phyloP scores from a whole-genome alignment of 2,329 filamentous ascomycete species.

The Penicillium sp. region DNA sequence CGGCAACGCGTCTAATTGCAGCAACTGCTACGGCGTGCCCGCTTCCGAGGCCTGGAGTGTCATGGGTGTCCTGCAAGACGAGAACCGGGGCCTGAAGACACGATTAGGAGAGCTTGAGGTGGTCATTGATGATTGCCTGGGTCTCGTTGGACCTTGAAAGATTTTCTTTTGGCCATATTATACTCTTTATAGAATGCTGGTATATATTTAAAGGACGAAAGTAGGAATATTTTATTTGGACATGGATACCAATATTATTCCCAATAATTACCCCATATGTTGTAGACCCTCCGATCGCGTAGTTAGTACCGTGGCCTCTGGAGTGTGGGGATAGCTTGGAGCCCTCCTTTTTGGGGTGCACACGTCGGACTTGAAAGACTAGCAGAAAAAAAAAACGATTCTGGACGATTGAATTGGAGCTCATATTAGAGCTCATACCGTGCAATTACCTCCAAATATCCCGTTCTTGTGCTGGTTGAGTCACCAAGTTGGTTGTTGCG shows the following conservation, averaged over 20 bases:
- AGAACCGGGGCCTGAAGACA: constrained; percentile 53
- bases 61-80: constrained; percentile 51
- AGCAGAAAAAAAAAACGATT: neutral
- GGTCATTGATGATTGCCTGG: constrained; percentile 56
- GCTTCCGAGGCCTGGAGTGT: constrained; percentile 53
- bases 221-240: neutral
- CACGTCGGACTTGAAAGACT: neutral
- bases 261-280: constrained; percentile 1
- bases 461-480: constrained; percentile 6
- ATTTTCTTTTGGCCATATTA: constrained; percentile 1
- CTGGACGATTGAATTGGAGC: neutral
- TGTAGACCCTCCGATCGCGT: constrained; percentile 1
- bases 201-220: neutral
- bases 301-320: constrained; percentile 11
- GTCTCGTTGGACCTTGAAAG: constrained; percentile 44
- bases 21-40: constrained; percentile 40
- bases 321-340: constrained; percentile 9
- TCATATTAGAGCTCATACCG: neutral
- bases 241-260: neutral
- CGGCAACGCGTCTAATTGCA: constrained; percentile 33
- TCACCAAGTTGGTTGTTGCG: constrained; percentile 16
- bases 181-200: constrained; percentile 12
- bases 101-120: constrained; percentile 54
- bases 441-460: neutral
- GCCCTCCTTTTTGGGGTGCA: neutral